Conservation (phyloP, 2,329 filamentous ascomycete species). For the Beauveria sp. region DNA sequence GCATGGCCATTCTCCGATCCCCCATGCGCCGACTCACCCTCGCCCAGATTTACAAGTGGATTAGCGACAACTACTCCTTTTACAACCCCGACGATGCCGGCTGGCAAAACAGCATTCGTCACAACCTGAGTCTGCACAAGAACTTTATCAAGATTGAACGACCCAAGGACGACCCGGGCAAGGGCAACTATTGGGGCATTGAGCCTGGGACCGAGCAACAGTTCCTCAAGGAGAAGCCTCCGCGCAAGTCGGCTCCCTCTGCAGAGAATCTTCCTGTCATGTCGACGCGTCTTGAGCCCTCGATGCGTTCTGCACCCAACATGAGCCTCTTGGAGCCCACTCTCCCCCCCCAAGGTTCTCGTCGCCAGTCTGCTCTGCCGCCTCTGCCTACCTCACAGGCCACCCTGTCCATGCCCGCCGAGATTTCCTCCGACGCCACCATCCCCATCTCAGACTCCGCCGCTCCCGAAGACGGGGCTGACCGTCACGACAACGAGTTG, state of each 20-base stretch:
- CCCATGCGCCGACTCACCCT: constrained; percentile 78
- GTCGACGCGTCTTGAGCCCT: constrained; percentile 47
- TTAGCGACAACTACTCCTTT: constrained; percentile 87
- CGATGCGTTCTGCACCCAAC: constrained; percentile 30
- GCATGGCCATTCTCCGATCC: constrained; percentile 90
- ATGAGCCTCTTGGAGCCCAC: constrained; percentile 37
- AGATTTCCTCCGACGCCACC: constrained; percentile 71
- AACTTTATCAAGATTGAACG: constrained; percentile 92
- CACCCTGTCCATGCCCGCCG: constrained; percentile 36
- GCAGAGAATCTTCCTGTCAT: constrained; percentile 53
- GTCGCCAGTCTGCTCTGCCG: constrained; percentile 31
- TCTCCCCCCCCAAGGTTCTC: constrained; percentile 37
- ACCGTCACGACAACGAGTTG: constrained; percentile 34
- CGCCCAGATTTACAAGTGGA: constrained; percentile 98
- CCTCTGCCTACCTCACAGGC: constrained; percentile 32
- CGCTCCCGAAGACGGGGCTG: constrained; percentile 42
- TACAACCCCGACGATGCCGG: constrained; percentile 79
- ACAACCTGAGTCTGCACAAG: constrained; percentile 96
- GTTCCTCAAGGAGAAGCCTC: constrained; percentile 81
- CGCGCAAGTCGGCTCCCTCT: constrained; percentile 48
- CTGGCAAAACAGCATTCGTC: constrained; percentile 98
- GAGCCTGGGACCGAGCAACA: constrained; percentile 80
- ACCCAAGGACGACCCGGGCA: constrained; percentile 93
- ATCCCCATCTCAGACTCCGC: constrained; percentile 63
- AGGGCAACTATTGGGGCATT: constrained; percentile 96